Evolutionary conservation across 2,329 filamentous ascomycete species (phyloP).

Genomic region (Tolypocladium cylindrosporum): DNA sequence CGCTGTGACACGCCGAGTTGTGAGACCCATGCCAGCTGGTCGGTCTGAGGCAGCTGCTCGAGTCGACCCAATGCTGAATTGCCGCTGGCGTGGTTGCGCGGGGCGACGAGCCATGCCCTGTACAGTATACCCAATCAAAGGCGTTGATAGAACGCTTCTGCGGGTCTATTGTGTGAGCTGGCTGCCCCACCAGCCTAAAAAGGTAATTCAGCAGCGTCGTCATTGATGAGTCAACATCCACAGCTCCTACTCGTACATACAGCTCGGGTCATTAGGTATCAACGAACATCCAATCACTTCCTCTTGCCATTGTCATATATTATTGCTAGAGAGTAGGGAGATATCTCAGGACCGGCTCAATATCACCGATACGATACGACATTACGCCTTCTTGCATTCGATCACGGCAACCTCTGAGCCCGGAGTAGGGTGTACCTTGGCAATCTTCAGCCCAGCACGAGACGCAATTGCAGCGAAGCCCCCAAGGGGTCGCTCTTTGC

Average conservation of each 20-base stretch:
- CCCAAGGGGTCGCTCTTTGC: conserved; percentile 20
- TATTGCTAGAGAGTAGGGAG: not conserved
- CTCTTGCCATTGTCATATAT: not conserved
- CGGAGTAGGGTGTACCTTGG: conserved; percentile 6
- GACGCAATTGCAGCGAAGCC: conserved; percentile 13
- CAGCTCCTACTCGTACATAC: not conserved
- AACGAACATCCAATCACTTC: not conserved
- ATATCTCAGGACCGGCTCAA: not conserved
- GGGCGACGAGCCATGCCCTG: conserved; percentile 2
- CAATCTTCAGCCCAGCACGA: conserved; percentile 16
- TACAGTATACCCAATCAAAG: not conserved
- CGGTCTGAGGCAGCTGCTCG: not conserved
- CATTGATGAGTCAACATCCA: no score
- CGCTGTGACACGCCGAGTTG: not conserved
- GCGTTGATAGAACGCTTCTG: not conserved
- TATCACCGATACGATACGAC: not conserved
- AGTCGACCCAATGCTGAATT: not conserved
- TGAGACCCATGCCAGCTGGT: not conserved
- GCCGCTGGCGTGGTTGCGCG: conserved; percentile 1
- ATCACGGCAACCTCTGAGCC: conserved; percentile 8
- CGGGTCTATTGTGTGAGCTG: not conserved
- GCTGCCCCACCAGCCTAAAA: not conserved
- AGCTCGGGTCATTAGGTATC: not conserved
- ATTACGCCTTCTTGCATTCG: conserved; percentile 7
- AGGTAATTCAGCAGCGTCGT: not conserved